These are phyloP conservation scores for Marchantia polymorpha DNA, from an alignment of 225 moss, liverwort and hornwort species.

Conservation along the genomic window DNA sequence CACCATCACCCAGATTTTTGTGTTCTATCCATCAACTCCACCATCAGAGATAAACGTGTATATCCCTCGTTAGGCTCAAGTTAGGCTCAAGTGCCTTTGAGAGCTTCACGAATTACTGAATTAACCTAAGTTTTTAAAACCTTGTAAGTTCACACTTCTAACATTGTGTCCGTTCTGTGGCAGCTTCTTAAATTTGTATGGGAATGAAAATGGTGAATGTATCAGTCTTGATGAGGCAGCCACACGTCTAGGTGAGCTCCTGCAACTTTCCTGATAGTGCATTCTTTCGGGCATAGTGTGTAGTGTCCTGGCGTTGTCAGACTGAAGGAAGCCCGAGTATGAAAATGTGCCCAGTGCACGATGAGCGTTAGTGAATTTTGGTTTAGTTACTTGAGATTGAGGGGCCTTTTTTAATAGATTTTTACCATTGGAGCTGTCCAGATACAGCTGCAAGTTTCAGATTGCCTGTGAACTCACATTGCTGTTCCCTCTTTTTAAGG, in stretches of 20 bases:
- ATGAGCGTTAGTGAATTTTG: too few species aligned
- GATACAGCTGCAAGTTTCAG: background rate
- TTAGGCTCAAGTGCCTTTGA: too few species aligned
- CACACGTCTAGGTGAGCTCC: conserved; percentile 52
- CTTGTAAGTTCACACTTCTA: too few species aligned
- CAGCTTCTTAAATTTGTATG: conserved; percentile 96
- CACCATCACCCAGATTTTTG: too few species aligned
- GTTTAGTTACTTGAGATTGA: too few species aligned
- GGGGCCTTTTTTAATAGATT: too few species aligned
- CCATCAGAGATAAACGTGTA: too few species aligned
- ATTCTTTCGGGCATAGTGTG: background rate
- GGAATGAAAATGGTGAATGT: conserved; percentile 74
- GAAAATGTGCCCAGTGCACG: too few species aligned
- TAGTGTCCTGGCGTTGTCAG: background rate
- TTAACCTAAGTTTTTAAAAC: too few species aligned
- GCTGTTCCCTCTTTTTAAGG: conserved; percentile 28
- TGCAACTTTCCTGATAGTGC: background rate
- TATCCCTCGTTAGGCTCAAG: too few species aligned
- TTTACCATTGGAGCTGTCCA: background rate
- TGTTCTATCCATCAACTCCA: too few species aligned
- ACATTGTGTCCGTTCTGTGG: background rate
- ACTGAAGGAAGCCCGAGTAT: background rate
- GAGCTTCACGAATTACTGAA: too few species aligned
- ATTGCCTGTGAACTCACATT: background rate
- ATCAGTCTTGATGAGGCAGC: conserved; percentile 98